phyloP scores from a whole-genome alignment of 1,284 basidiomycete species.

The Cutaneotrichosporon sp. region DNA sequence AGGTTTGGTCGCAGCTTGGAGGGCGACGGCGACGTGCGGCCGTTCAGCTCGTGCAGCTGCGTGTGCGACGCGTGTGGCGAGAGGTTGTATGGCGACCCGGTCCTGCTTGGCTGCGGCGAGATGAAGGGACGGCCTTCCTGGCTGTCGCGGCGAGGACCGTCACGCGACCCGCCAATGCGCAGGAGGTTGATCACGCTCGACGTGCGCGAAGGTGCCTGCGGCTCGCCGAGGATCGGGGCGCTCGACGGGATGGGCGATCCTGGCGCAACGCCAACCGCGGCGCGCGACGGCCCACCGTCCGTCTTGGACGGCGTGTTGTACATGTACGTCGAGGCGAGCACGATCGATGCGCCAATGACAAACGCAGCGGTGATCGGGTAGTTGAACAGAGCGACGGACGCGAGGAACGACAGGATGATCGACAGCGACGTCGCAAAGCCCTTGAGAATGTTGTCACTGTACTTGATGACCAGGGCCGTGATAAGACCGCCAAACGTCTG shows the following conservation, averaged over 20 bases:
- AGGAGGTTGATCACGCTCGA: slow-evolving; percentile 39
- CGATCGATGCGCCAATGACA: slow-evolving; percentile 70
- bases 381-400: slow-evolving; percentile 78
- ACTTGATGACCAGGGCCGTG: slow-evolving; percentile 63
- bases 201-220: slow-evolving; percentile 35
- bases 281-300: slow-evolving; percentile 25
- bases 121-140: slow-evolving; percentile 7
- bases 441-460: slow-evolving; percentile 57
- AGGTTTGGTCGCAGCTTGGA: slow-evolving; percentile 1
- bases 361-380: slow-evolving; percentile 82
- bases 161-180: slow-evolving; percentile 22
- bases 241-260: slow-evolving; percentile 41
- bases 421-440: slow-evolving; percentile 90
- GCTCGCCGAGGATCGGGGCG: slow-evolving; percentile 46
- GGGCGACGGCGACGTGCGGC: slow-evolving; percentile 2
- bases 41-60: neutral
- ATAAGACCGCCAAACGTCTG: slow-evolving; percentile 87
- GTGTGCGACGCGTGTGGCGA: slow-evolving; percentile 2
- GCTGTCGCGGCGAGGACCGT: slow-evolving; percentile 14
- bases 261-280: slow-evolving; percentile 37
- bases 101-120: neutral
- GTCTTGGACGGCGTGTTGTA: slow-evolving; percentile 62
- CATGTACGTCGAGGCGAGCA: slow-evolving; percentile 80
- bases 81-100: neutral
- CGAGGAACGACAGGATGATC: slow-evolving; percentile 88